These are phyloP conservation scores for Striga hermonthica DNA, from an alignment of 305 asterid species.

Conservation along the genomic window DNA sequence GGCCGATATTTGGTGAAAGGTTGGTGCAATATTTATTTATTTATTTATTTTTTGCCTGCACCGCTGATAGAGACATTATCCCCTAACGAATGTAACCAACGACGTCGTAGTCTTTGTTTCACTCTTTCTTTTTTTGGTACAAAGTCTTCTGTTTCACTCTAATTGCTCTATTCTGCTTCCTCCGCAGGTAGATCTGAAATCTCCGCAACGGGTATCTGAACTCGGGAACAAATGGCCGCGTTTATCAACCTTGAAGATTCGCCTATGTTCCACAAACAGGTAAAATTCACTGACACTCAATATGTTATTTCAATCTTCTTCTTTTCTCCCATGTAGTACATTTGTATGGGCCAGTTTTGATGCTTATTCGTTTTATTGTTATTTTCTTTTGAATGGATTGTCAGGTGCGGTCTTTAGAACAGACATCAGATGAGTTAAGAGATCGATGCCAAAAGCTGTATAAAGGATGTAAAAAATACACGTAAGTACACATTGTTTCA, in stretches of 20 bases:
- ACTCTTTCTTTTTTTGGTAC: too few relatives aligned
- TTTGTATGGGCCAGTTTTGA: neutral
- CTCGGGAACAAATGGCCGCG: slow-evolving; percentile 51
- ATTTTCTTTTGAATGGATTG: slow-evolving; percentile 23
- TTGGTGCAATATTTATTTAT: too few relatives aligned
- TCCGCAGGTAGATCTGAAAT: slow-evolving; percentile 32
- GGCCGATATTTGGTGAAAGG: too few relatives aligned
- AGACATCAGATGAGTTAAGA: slow-evolving; percentile 71
- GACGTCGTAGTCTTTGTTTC: too few relatives aligned
- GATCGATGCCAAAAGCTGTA: slow-evolving; percentile 91
- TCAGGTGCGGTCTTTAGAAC: slow-evolving; percentile 85
- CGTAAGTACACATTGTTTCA: slow-evolving; percentile 50
- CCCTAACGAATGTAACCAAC: too few relatives aligned
- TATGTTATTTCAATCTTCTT: neutral
- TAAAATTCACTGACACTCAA: neutral
- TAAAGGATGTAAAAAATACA: slow-evolving; percentile 81
- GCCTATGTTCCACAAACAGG: slow-evolving; percentile 97
- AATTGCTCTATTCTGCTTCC: slow-evolving; percentile 15
- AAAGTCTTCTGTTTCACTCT: slow-evolving; percentile 4
- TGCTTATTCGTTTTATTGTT: slow-evolving; percentile 3
- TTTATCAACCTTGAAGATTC: slow-evolving; percentile 91
- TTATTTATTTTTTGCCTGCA: too few relatives aligned
- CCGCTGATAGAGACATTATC: too few relatives aligned
- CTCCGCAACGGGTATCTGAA: slow-evolving; percentile 23
- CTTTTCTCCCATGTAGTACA: neutral